phyloP scores from a whole-genome alignment of 108 stramenopile species.

The Mediolabrus comicus region DNA sequence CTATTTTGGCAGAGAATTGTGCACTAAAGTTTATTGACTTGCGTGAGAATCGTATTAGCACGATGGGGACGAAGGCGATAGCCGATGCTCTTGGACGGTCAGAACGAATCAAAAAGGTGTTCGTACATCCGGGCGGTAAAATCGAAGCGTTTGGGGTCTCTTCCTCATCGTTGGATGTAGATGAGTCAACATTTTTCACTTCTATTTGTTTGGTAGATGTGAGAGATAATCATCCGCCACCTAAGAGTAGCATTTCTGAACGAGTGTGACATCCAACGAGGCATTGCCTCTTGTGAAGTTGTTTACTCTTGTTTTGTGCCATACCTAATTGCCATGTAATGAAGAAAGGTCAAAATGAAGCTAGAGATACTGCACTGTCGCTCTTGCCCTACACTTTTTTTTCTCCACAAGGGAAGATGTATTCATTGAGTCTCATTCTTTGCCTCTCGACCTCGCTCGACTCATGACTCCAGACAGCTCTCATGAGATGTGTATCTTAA shows the following conservation, averaged over 20 bases:
- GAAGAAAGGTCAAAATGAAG: too few species aligned
- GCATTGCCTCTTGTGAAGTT: too few species aligned
- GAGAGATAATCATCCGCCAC: constrained; percentile 52
- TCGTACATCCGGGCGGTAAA: constrained; percentile 86
- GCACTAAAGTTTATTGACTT: constrained; percentile 64
- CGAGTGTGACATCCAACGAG: too few species aligned
- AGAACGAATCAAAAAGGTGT: constrained; percentile 70
- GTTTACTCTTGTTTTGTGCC: too few species aligned
- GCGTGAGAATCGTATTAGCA: constrained; percentile 60
- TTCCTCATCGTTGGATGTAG: constrained; percentile 4
- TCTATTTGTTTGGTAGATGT: constrained; percentile 84
- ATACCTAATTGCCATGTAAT: too few species aligned
- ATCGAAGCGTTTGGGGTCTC: constrained; percentile 81
- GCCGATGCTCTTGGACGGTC: constrained; percentile 79
- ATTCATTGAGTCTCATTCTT: too few species aligned
- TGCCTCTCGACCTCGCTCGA: too few species aligned
- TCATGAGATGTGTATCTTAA: too few species aligned
- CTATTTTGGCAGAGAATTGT: constrained; percentile 61
- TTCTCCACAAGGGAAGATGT: too few species aligned
- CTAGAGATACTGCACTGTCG: too few species aligned
- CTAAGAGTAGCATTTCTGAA: not conserved
- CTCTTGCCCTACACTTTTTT: too few species aligned
- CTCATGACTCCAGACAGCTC: too few species aligned
- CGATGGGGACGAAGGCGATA: constrained; percentile 61
- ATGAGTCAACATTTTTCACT: constrained; percentile 34